Evolutionary conservation across 169 alveolate species (phyloP).

Genomic region (Plasmodium billcollinsi): DNA sequence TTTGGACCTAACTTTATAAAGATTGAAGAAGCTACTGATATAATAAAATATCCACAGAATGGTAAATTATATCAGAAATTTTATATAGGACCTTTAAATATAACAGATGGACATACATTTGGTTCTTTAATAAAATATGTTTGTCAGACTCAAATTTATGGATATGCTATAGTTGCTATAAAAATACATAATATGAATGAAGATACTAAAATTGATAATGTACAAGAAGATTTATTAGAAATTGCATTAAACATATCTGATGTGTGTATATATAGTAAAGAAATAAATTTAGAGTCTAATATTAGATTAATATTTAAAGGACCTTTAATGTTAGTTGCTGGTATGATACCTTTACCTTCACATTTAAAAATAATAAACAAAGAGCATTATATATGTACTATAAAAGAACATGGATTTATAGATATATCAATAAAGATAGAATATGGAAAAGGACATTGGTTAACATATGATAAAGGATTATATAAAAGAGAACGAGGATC

Average conservation of each 20-base stretch:
- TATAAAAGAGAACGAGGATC: slow-evolving; percentile 87
- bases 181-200: slow-evolving; percentile 85
- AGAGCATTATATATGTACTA: slow-evolving; percentile 84
- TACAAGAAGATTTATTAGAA: slow-evolving; percentile 86
- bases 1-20: slow-evolving; percentile 72
- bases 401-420: slow-evolving; percentile 84
- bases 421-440: slow-evolving; percentile 88
- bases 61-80: slow-evolving; percentile 89
- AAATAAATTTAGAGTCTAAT: slow-evolving; percentile 75
- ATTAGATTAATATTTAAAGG: slow-evolving; percentile 84
- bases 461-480: slow-evolving; percentile 81
- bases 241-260: slow-evolving; percentile 86
- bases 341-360: slow-evolving; percentile 86
- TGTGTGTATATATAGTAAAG: slow-evolving; percentile 71
- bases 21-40: slow-evolving; percentile 73
- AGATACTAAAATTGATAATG: slow-evolving; percentile 81
- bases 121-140: slow-evolving; percentile 87
- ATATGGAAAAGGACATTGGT: slow-evolving; percentile 87
- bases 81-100: slow-evolving; percentile 88
- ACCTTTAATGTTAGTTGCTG: slow-evolving; percentile 87
- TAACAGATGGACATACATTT: slow-evolving; percentile 89
- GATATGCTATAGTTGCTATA: slow-evolving; percentile 88
- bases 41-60: slow-evolving; percentile 58
- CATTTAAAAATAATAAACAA: slow-evolving; percentile 81
- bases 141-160: slow-evolving; percentile 86